Evolutionary conservation across 768 basidiomycete genomes (phyloP).

Genomic region (Coprinellus aureogranulatus): DNA sequence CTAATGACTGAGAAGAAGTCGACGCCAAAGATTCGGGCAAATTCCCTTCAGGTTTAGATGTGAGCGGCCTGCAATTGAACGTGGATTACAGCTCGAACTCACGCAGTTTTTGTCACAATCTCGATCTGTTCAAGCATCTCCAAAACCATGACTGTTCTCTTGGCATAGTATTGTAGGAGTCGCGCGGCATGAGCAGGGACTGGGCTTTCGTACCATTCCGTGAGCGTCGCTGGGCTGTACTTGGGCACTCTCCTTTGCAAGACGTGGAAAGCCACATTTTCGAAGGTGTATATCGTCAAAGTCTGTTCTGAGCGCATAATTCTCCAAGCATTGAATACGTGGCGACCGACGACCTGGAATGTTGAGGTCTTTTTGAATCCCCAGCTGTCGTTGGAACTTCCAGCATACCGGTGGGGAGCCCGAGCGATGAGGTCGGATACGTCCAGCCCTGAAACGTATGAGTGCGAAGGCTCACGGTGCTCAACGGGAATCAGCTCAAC

Average conservation of each 20-base stretch:
- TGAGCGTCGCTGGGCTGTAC: slow-evolving; percentile 61
- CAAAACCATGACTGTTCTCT: slow-evolving; percentile 65
- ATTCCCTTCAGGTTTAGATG: slow-evolving; percentile 62
- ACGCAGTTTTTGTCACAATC: slow-evolving; percentile 88
- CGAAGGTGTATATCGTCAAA: slow-evolving; percentile 79
- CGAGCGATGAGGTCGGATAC: slow-evolving; percentile 73
- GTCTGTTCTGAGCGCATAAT: slow-evolving; percentile 84
- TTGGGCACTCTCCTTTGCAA: slow-evolving; percentile 75
- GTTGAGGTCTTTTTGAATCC: slow-evolving; percentile 70
- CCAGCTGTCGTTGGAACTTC: slow-evolving; percentile 60
- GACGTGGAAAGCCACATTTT: slow-evolving; percentile 83
- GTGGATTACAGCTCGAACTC: slow-evolving; percentile 22
- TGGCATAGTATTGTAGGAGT: slow-evolving; percentile 61
- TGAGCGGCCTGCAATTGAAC: neutral
- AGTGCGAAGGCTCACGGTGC: neutral
- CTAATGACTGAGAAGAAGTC: slow-evolving; percentile 95
- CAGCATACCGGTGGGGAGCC: slow-evolving; percentile 50
- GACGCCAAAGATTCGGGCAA: slow-evolving; percentile 94
- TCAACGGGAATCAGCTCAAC: neutral
- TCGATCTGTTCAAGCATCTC: slow-evolving; percentile 82
- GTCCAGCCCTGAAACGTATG: slow-evolving; percentile 56
- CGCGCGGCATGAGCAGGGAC: slow-evolving; percentile 52
- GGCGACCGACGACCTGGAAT: slow-evolving; percentile 82
- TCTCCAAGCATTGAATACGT: slow-evolving; percentile 91
- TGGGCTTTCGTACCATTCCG: slow-evolving; percentile 63